Base-by-base conservation (phyloP, 2,329 filamentous ascomycete genomes). In the Phaeosphaeriaceae sp. region DNA sequence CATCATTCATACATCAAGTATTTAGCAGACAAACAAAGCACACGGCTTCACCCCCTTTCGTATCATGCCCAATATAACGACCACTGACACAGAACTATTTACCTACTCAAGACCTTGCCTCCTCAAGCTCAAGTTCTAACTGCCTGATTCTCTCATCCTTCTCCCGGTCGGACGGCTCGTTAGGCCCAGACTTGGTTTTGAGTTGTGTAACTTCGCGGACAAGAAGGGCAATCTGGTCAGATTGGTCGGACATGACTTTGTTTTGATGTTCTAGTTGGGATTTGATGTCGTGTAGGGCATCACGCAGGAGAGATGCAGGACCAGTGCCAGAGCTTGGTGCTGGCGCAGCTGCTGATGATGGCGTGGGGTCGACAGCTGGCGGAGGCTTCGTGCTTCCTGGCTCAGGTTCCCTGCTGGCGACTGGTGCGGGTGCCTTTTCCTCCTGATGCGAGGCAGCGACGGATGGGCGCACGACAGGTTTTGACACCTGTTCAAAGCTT, bases 401-500 rank as follows among this genome's bases (percentile, higher is more conserved):
- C 66, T 81, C 81, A 29, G 79, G 64, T 12, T 68, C 68, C 46
- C 66, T 68, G 36, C 53, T 64, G 11, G 70, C 66, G 17, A 60
- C 61, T 6, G 69, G 69, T 2, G 66, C 60, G 16, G 56, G 61
- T 4, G 70, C 68, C 63, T 76, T 76, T 58, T 75, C 70, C 58
- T 77, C 74, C 47, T 72, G 70, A 26, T 68, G 67, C 2, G 67
- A 55, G 29, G 70, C 62, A 7, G 71, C 68, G 26, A 63, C 63
- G 3, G 68, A 58, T 17, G 77, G 77, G 38, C 88, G 87, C 61
- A 90, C 87, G 9, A 83, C 77, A 16, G 90, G 89, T 68, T 90
- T 91, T 26, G 87, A 74, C 26, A 94, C 82, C 68, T 96, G 91
- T 69, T 97, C 92, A 60, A 97, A 97, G 75, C 87, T 90, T 1